A percentile compares a stretch with the other conserved stretches of the same genome.
Conservation (phyloP, 106 monocot species). For the Apostasia shenzhenica region DNA sequence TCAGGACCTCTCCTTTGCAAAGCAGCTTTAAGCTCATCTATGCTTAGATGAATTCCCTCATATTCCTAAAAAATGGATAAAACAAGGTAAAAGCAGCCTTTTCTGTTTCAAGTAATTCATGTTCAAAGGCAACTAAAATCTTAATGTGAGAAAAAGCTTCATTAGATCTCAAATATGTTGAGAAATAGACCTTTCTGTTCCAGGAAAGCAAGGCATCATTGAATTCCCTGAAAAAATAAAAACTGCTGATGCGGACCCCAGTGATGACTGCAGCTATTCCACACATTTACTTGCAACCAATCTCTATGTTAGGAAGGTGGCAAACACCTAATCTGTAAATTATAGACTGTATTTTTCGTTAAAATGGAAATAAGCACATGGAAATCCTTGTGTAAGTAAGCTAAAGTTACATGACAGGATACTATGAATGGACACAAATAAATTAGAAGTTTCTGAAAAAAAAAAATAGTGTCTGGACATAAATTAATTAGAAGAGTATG, state of each 20-base stretch:
- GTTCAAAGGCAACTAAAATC: neutral
- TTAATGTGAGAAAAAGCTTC: neutral
- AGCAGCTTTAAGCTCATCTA: slow-evolving; percentile 40
- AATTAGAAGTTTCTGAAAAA: too few species aligned
- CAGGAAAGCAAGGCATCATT: neutral
- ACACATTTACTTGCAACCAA: slow-evolving; percentile 31
- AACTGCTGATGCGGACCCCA: slow-evolving; percentile 27
- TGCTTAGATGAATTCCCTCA: slow-evolving; percentile 3
- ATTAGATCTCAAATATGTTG: neutral
- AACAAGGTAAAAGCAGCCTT: neutral
- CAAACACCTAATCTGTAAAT: too few species aligned
- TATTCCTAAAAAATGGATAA: slow-evolving; percentile 10
- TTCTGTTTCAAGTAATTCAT: neutral
- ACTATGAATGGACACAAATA: too few species aligned
- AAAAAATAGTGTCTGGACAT: too few species aligned
- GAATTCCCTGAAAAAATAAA: slow-evolving; percentile 7
- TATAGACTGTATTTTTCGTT: too few species aligned
- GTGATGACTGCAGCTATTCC: slow-evolving; percentile 58
- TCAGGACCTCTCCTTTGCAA: slow-evolving; percentile 62
- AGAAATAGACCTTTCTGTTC: neutral
- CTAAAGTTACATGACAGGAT: too few species aligned
- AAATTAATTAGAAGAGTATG: too few species aligned
- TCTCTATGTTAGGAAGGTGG: too few species aligned
- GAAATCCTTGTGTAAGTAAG: too few species aligned
- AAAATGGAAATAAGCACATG: too few species aligned